Evolutionary conservation across 2,329 filamentous ascomycete genomes (phyloP).

Genomic region (Orbilia quercus): DNA sequence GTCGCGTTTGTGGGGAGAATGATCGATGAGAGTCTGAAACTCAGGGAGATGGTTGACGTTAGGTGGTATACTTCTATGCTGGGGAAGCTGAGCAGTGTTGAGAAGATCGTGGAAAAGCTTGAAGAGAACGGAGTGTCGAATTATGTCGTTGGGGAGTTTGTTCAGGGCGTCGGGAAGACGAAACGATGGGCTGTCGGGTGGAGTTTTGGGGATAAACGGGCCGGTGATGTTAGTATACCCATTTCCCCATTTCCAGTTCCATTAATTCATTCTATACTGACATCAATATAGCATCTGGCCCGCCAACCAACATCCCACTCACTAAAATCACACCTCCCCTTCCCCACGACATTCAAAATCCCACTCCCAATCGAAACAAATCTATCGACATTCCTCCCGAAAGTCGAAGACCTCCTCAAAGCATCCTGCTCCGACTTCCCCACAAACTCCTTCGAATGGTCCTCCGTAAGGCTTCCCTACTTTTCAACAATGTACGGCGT

Average conservation of each 20-base stretch:
- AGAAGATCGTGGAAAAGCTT: conserved; percentile 72
- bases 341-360: conserved; percentile 47
- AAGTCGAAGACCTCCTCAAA: conserved; percentile 31
- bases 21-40: conserved; percentile 73
- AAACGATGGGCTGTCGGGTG: conserved; percentile 88
- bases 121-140: conserved; percentile 74
- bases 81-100: conserved; percentile 78
- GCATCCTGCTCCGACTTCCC: conserved; percentile 32
- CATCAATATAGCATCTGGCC: conserved; percentile 26
- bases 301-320: conserved; percentile 37
- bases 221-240: conserved; percentile 64
- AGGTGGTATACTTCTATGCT: conserved; percentile 94
- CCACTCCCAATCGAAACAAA: conserved; percentile 24
- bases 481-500: conserved; percentile 47
- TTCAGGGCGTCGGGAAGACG: conserved; percentile 78
- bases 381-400: conserved; percentile 28
- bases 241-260: conserved; percentile 4
- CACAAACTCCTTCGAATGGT: conserved; percentile 37
- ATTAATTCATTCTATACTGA: too few species aligned
- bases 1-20: conserved; percentile 78
- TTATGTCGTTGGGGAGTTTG: conserved; percentile 82
- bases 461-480: conserved; percentile 27
- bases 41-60: conserved; percentile 70
- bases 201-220: conserved; percentile 79
- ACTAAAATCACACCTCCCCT: conserved; percentile 39